Evolutionary conservation across 169 alveolate genomes (phyloP).

Genomic region (Eimeria sp.): DNA sequence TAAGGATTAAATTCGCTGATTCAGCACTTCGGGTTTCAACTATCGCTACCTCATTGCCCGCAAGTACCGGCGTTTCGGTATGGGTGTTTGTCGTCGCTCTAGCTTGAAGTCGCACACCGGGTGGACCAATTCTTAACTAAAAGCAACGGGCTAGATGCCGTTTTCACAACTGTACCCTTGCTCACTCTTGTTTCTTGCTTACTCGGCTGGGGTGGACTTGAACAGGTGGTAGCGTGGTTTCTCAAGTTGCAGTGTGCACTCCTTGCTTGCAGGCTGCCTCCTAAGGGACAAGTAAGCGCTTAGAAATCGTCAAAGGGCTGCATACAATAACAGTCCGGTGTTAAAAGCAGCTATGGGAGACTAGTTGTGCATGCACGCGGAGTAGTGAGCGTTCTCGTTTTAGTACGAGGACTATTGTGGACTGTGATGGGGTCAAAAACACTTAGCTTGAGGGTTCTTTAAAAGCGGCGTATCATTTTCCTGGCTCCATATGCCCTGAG

Average conservation of each 20-base stretch:
- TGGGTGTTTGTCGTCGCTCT: background rate
- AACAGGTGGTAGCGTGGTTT: background rate
- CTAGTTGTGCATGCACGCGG: background rate
- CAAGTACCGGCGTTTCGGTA: background rate
- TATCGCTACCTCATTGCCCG: background rate
- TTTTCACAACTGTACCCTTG: background rate
- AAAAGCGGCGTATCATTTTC: no score
- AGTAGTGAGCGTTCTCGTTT: no score
- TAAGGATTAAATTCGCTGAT: background rate
- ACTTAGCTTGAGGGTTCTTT: no score
- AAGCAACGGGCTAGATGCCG: background rate
- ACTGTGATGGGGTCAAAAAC: no score
- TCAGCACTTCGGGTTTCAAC: background rate
- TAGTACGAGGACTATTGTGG: no score
- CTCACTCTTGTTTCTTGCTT: background rate
- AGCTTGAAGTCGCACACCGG: background rate
- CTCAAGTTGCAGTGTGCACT: background rate
- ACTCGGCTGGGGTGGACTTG: background rate
- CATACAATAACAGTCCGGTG: background rate
- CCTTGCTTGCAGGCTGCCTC: background rate
- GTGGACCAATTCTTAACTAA: background rate
- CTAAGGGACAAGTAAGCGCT: background rate
- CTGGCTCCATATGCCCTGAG: no score
- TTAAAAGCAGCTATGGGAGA: background rate
- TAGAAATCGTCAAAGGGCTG: background rate